Conservation (phyloP, 352 stramenopile genomes). For the Phytophthora uliginosa region DNA sequence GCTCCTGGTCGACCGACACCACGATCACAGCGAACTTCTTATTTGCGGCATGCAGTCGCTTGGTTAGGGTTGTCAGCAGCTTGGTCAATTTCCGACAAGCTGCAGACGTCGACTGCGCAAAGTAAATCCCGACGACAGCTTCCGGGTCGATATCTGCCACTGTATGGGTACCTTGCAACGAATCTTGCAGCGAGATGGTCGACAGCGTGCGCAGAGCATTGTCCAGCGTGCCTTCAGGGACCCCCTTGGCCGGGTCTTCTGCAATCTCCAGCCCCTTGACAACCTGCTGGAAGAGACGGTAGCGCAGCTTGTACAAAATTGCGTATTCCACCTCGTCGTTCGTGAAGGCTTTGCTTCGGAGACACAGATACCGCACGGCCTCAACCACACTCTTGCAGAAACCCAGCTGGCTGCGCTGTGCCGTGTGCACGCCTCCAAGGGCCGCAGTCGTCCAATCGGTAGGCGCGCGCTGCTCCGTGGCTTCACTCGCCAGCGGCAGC, state of each 20-base stretch:
- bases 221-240: slow-evolving; percentile 58
- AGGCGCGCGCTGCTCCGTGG: slow-evolving; percentile 32
- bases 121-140: slow-evolving; percentile 84
- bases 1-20: slow-evolving; percentile 78
- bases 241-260: slow-evolving; percentile 60
- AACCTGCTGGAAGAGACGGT: slow-evolving; percentile 70
- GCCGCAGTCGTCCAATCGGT: slow-evolving; percentile 41
- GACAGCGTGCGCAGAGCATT: slow-evolving; percentile 70
- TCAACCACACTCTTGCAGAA: slow-evolving; percentile 90
- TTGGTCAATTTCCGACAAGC: slow-evolving; percentile 70
- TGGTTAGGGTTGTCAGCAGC: slow-evolving; percentile 53
- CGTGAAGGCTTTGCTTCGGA: slow-evolving; percentile 66
- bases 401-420: slow-evolving; percentile 78
- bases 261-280: slow-evolving; percentile 65
- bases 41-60: slow-evolving; percentile 45
- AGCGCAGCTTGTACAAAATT: slow-evolving; percentile 77
- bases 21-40: slow-evolving; percentile 81
- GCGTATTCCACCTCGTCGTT: slow-evolving; percentile 72
- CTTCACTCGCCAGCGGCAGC: slow-evolving; percentile 62
- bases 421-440: slow-evolving; percentile 57
- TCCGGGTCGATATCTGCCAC: slow-evolving; percentile 61
- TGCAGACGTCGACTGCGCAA: slow-evolving; percentile 56
- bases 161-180: slow-evolving; percentile 74
- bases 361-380: slow-evolving; percentile 75
- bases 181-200: slow-evolving; percentile 75